phyloP scores from a whole-genome alignment of 2,329 filamentous ascomycete genomes.

The Alternaria hordeiaustralica region DNA sequence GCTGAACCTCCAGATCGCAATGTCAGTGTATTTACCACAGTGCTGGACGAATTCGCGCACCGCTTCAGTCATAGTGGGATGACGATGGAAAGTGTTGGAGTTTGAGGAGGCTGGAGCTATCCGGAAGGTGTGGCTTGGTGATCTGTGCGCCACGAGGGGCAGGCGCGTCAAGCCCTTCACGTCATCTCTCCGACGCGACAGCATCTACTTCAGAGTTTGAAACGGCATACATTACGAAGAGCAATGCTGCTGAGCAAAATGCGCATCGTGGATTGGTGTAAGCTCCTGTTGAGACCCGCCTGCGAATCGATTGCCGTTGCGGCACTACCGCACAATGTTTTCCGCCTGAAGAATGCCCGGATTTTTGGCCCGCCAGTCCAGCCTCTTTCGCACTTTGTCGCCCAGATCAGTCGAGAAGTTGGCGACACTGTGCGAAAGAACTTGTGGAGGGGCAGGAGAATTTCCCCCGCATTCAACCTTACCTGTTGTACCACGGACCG shows the following conservation, averaged over 20 bases:
- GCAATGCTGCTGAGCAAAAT: neutral
- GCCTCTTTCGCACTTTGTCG: neutral
- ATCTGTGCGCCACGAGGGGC: neutral
- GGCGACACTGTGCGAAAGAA: neutral
- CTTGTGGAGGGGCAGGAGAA: neutral
- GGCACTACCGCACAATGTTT: neutral
- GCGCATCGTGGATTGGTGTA: neutral
- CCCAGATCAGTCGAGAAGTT: neutral
- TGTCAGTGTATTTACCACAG: neutral
- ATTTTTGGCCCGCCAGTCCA: neutral
- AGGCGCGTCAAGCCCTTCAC: neutral
- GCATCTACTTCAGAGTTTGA: neutral
- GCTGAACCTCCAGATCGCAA: neutral
- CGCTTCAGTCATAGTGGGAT: neutral
- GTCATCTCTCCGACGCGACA: neutral
- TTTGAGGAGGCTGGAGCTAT: neutral
- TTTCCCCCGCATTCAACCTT: conserved; percentile 4
- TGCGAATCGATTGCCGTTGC: neutral
- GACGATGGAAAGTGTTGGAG: neutral
- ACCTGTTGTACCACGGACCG: conserved; percentile 1
- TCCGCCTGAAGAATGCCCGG: neutral
- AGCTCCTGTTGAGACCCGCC: neutral
- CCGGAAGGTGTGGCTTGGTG: neutral
- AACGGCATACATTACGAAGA: neutral
- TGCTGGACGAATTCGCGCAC: neutral